Evolutionary conservation across 2,329 filamentous ascomycete genomes (phyloP).

Genomic region (Xylariaceae sp.): DNA sequence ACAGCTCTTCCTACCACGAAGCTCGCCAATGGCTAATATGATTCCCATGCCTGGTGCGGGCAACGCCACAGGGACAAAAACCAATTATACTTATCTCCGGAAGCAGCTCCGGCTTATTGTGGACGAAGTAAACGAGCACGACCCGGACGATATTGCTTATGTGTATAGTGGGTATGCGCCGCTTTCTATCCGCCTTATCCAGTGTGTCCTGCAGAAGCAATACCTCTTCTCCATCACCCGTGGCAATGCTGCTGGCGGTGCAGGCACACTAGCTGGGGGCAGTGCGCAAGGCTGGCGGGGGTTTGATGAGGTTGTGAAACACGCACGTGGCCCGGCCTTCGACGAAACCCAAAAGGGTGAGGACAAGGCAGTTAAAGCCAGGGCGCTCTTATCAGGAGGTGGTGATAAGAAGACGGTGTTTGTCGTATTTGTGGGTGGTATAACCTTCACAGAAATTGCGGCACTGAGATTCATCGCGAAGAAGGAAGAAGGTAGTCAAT

Average conservation of each 20-base stretch:
- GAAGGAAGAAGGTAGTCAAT: constrained; percentile 71
- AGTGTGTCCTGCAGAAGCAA: constrained; percentile 91
- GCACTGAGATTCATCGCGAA: constrained; percentile 88
- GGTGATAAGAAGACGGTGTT: constrained; percentile 84
- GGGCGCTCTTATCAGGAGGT: constrained; percentile 79
- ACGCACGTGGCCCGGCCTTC: constrained; percentile 86
- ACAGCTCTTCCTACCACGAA: constrained; percentile 79
- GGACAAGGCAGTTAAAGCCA: constrained; percentile 88
- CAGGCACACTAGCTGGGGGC: constrained; percentile 57
- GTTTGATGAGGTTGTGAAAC: constrained; percentile 90
- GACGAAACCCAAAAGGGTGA: constrained; percentile 92
- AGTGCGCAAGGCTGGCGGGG: constrained; percentile 85
- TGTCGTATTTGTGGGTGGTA: constrained; percentile 96
- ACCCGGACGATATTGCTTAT: constrained; percentile 95
- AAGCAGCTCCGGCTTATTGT: constrained; percentile 89
- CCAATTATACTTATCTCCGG: constrained; percentile 88
- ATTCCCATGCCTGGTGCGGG: constrained; percentile 74
- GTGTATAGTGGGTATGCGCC: constrained; percentile 98
- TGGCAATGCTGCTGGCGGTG: constrained; percentile 60
- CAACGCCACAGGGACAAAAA: constrained; percentile 69
- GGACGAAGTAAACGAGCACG: constrained; percentile 94
- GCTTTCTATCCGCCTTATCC: constrained; percentile 86
- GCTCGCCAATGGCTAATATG: constrained; percentile 79
- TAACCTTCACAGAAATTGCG: constrained; percentile 95
- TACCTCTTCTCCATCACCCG: constrained; percentile 75